phyloP scores from a whole-genome alignment of 495 filamentous ascomycete species.

The Aspergillus homomorphus region DNA sequence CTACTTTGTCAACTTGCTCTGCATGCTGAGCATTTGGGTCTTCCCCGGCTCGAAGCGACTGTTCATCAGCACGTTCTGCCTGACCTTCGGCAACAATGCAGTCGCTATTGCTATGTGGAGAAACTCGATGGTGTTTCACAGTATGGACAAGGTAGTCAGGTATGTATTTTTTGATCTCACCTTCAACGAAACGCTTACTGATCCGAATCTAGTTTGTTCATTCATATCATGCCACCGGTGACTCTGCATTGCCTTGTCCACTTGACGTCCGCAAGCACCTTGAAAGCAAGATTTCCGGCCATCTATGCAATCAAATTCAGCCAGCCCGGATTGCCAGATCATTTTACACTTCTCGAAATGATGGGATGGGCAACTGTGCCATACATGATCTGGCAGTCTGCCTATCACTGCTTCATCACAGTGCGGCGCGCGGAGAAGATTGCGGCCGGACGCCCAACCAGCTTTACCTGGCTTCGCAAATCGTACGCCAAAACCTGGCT shows the following conservation, averaged over 20 bases:
- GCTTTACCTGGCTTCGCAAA: conserved; percentile 93
- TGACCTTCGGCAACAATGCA: conserved; percentile 94
- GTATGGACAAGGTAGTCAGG: conserved; percentile 91
- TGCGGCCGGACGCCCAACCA: conserved; percentile 89
- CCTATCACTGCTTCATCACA: conserved; percentile 91
- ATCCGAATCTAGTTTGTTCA: conserved; percentile 67
- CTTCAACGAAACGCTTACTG: conserved; percentile 6
- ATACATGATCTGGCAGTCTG: conserved; percentile 87
- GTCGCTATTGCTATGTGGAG: conserved; percentile 99
- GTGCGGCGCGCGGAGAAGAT: conserved; percentile 91
- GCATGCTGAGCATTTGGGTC: conserved; percentile 79
- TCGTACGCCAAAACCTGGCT: conserved; percentile 87
- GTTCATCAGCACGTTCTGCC: conserved; percentile 88
- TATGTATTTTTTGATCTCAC: conserved; percentile 26
- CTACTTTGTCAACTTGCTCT: conserved; percentile 93
- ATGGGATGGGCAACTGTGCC: conserved; percentile 90
- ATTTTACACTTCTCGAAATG: conserved; percentile 82
- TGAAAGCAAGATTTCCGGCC: conserved; percentile 76
- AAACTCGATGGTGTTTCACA: conserved; percentile 97
- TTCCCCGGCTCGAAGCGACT: conserved; percentile 89
- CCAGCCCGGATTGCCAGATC: conserved; percentile 61
- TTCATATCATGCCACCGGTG: conserved; percentile 97
- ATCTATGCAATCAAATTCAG: conserved; percentile 79
- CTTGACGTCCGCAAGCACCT: conserved; percentile 60
- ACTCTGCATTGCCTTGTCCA: conserved; percentile 91